phyloP scores from a whole-genome alignment of 2,329 filamentous ascomycete genomes.

The Ophiostoma perfectum region DNA sequence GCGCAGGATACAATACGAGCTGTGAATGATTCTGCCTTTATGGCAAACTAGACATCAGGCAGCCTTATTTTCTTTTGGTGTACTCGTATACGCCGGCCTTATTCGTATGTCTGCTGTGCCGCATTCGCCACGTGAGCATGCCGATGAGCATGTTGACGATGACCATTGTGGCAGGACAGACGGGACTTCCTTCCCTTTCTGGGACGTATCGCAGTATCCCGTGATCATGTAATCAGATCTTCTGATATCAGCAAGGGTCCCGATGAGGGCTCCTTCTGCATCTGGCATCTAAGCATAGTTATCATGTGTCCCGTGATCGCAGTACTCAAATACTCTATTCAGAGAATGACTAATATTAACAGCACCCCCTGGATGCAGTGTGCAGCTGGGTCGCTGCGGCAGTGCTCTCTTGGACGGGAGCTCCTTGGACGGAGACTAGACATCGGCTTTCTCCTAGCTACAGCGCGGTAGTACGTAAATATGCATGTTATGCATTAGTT shows the following conservation, averaged over 20 bases:
- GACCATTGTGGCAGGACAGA: neutral
- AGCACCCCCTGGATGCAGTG: neutral
- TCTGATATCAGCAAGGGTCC: neutral
- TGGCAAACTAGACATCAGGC: neutral
- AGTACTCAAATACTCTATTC: neutral
- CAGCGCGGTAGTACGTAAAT: neutral
- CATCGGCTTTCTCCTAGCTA: neutral
- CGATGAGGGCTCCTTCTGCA: constrained; percentile 6
- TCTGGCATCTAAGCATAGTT: neutral
- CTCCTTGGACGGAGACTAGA: neutral
- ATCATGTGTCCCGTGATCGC: neutral
- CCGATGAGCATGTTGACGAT: neutral
- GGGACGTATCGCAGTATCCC: neutral
- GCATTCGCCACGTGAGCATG: neutral
- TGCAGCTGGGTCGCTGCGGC: neutral
- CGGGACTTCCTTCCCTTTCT: neutral
- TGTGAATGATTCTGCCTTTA: neutral
- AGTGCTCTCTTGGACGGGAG: neutral
- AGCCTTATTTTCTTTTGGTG: neutral
- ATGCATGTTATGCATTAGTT: constrained; percentile 7
- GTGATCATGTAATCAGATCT: neutral
- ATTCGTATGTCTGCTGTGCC: neutral
- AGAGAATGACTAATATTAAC: neutral
- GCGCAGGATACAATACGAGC: neutral
- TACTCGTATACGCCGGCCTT: neutral